These are phyloP conservation scores for Amniculicola lignicola DNA, from an alignment of 495 filamentous ascomycete genomes.

Conservation along the genomic window DNA sequence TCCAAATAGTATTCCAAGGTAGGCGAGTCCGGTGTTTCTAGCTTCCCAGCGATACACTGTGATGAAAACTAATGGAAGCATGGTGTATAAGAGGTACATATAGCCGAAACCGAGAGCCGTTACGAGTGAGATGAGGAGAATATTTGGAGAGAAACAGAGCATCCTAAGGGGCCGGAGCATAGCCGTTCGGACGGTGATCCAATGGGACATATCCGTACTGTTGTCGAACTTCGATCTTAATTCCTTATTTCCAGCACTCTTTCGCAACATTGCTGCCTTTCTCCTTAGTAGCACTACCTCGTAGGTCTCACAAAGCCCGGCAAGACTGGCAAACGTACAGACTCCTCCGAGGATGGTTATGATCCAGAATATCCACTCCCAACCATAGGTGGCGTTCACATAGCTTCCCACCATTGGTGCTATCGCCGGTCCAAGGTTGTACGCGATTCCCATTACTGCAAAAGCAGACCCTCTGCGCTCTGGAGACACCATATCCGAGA, in stretches of 20 bases:
- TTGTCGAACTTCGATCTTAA: background rate
- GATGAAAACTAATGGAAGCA: background rate
- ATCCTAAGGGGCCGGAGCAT: slow-evolving; percentile 3
- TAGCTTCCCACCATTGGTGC: background rate
- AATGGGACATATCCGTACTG: background rate
- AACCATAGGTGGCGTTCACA: background rate
- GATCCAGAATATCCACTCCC: background rate
- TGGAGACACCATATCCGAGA: background rate
- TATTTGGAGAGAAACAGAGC: background rate
- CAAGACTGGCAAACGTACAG: background rate
- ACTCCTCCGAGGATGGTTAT: background rate
- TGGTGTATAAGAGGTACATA: slow-evolving; percentile 6
- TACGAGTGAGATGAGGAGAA: background rate
- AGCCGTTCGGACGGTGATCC: background rate
- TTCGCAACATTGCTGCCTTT: background rate
- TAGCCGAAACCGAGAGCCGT: slow-evolving; percentile 3
- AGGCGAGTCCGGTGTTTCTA: background rate
- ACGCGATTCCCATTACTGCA: background rate
- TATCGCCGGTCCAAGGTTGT: background rate
- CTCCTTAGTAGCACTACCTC: background rate
- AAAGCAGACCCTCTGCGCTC: background rate
- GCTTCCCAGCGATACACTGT: background rate
- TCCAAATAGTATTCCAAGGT: background rate
- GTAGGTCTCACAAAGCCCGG: slow-evolving; percentile 4
- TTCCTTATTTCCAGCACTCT: background rate